phyloP scores from a whole-genome alignment of 2,329 filamentous ascomycete species.

The Fusarium papillatum region DNA sequence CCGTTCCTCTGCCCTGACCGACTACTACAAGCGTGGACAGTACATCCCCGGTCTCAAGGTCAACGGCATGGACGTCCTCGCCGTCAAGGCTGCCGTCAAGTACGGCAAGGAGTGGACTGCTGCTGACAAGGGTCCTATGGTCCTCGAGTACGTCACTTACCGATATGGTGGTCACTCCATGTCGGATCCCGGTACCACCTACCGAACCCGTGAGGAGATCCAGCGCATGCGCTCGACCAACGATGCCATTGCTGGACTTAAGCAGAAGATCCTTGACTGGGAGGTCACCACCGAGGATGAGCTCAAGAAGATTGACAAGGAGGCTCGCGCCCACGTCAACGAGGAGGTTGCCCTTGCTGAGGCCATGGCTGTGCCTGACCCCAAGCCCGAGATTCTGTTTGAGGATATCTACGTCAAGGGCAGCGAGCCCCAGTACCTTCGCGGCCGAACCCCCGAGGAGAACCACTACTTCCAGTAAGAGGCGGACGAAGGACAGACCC shows the following conservation, averaged over 20 bases:
- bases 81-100: slow-evolving; percentile 95
- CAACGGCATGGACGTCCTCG: slow-evolving; percentile 99
- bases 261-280: slow-evolving; percentile 99
- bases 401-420: slow-evolving; percentile 65
- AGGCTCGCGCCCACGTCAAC: slow-evolving; percentile 87
- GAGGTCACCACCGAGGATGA: slow-evolving; percentile 91
- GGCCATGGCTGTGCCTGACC: slow-evolving; percentile 85
- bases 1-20: slow-evolving; percentile 94
- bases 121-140: slow-evolving; percentile 89
- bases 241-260: slow-evolving; percentile 97
- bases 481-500: slow-evolving; percentile 24
- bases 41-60: slow-evolving; percentile 99
- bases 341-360: slow-evolving; percentile 92
- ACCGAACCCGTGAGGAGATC: slow-evolving; percentile 99
- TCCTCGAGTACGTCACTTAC: slow-evolving; percentile 99
- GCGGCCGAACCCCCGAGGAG: slow-evolving; percentile 42
- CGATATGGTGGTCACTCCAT: slow-evolving; percentile 99
- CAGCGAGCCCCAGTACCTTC: slow-evolving; percentile 45
- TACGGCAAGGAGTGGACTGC: slow-evolving; percentile 92
- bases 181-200: slow-evolving; percentile 99
- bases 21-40: slow-evolving; percentile 99
- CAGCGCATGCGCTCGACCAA: slow-evolving; percentile 99
- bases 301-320: slow-evolving; percentile 96
- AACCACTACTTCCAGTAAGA: slow-evolving; percentile 41
- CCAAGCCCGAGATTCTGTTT: slow-evolving; percentile 86